phyloP scores from a whole-genome alignment of 2,329 filamentous ascomycete genomes.

The Colletotrichum phormii region DNA sequence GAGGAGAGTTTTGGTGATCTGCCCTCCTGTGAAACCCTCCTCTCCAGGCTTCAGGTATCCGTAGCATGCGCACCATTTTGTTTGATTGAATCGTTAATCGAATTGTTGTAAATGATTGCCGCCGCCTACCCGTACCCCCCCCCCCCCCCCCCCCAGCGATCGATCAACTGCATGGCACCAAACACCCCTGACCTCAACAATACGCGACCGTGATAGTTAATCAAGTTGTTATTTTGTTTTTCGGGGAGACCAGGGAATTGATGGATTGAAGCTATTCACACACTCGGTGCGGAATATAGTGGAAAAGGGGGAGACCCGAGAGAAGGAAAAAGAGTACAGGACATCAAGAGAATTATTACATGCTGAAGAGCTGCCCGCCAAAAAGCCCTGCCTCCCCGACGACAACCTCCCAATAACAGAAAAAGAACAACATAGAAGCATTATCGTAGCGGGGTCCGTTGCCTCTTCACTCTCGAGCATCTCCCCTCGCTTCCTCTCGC shows the following conservation, averaged over 20 bases:
- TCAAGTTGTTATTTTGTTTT: neutral
- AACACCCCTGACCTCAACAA: neutral
- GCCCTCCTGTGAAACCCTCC: conserved; percentile 9
- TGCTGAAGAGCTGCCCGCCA: conserved; percentile 52
- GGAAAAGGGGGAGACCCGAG: conserved; percentile 40
- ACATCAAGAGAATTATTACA: conserved; percentile 62
- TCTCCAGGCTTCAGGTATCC: neutral
- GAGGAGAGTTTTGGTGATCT: conserved; percentile 2
- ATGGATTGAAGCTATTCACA: conserved; percentile 33
- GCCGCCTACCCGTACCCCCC: no score
- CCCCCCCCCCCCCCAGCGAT: neutral
- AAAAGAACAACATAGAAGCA: conserved; percentile 38
- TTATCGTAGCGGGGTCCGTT: conserved; percentile 38
- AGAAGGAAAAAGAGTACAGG: conserved; percentile 48
- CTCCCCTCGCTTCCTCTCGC: conserved; percentile 21
- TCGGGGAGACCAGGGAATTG: conserved; percentile 14
- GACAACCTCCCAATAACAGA: conserved; percentile 34
- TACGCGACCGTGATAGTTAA: neutral
- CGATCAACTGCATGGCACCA: neutral
- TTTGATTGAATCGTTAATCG: neutral
- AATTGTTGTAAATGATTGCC: neutral
- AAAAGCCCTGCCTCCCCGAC: conserved; percentile 46
- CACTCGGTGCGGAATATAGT: conserved; percentile 29
- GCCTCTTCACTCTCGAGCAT: conserved; percentile 20
- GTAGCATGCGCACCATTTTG: neutral